A percentile compares a stretch with the other conserved stretches of the same genome.
Evolutionary conservation across 148 eudicot species (phyloP).

Genomic region (Silene uniflora): DNA sequence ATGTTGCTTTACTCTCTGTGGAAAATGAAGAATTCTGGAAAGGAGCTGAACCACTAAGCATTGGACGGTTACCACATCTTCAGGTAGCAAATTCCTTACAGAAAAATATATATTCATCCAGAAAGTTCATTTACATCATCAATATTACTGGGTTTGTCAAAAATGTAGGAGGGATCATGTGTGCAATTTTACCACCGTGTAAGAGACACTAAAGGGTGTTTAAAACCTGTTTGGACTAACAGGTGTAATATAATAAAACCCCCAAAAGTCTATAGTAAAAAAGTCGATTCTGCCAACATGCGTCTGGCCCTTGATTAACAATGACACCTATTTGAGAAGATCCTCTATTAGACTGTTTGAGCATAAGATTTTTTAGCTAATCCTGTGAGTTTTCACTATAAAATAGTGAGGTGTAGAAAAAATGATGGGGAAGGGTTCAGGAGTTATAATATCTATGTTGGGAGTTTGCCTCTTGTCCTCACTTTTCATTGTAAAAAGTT

Average conservation of each 20-base stretch:
- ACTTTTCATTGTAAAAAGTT: not conserved
- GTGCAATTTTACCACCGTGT: not conserved
- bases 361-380: not conserved
- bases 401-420: not conserved
- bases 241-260: not conserved
- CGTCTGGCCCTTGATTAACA: not conserved
- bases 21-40: constrained; percentile 86
- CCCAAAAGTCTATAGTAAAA: not conserved
- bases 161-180: not conserved
- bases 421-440: not conserved
- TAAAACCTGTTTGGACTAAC: not conserved
- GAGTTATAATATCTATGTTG: too few species aligned
- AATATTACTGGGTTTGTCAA: not conserved
- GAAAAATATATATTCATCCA: not conserved
- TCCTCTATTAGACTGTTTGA: not conserved
- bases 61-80: constrained; percentile 79
- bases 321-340: not conserved
- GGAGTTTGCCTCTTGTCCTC: not conserved
- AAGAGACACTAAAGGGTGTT: not conserved
- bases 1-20: constrained; percentile 86
- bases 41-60: constrained; percentile 71
- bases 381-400: not conserved
- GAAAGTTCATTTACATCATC: not conserved
- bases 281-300: not conserved
- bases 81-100: constrained; percentile 47